These are phyloP conservation scores for Hydnomerulius pinastri DNA, from an alignment of 768 basidiomycete genomes.

Conservation along the genomic window DNA sequence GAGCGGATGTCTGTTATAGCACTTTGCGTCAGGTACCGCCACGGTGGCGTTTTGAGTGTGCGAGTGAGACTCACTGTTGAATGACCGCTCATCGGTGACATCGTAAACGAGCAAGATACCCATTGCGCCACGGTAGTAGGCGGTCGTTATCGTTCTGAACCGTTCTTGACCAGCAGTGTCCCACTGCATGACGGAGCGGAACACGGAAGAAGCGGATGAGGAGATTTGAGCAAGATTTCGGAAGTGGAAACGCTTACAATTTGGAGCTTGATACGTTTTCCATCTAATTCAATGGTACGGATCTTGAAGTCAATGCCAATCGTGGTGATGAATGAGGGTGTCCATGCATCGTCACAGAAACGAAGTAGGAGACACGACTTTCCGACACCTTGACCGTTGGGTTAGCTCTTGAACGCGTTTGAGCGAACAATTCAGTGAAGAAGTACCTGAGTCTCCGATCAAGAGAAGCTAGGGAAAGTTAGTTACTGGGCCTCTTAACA, in stretches of 20 bases:
- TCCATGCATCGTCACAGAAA: conserved; percentile 99
- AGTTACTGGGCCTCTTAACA: background rate
- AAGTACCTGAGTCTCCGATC: conserved; percentile 90
- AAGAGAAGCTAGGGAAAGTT: conserved; percentile 68
- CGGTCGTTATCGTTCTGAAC: conserved; percentile 97
- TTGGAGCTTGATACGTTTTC: conserved; percentile 98
- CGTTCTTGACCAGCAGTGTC: conserved; percentile 99
- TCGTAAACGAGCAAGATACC: conserved; percentile 99
- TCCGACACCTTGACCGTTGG: conserved; percentile 69
- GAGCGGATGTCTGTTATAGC: conserved; percentile 83
- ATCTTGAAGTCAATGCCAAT: conserved; percentile 99
- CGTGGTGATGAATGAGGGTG: conserved; percentile 98
- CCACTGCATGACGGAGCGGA: conserved; percentile 60
- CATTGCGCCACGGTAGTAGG: conserved; percentile 99
- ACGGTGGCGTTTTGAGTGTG: too few relatives aligned
- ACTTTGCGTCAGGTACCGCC: background rate
- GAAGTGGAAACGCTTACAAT: conserved; percentile 61
- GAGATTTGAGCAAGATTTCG: background rate
- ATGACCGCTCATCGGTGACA: conserved; percentile 92
- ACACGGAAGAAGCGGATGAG: background rate
- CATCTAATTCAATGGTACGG: conserved; percentile 96
- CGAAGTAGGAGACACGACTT: conserved; percentile 95
- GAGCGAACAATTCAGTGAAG: background rate
- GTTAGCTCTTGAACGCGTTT: conserved; percentile 14
- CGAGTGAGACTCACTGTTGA: conserved; percentile 77